A percentile compares a stretch with the other conserved stretches of the same genome.
Conservation (phyloP, 2,329 filamentous ascomycete genomes). For the Ilyonectria mors-panacis region DNA sequence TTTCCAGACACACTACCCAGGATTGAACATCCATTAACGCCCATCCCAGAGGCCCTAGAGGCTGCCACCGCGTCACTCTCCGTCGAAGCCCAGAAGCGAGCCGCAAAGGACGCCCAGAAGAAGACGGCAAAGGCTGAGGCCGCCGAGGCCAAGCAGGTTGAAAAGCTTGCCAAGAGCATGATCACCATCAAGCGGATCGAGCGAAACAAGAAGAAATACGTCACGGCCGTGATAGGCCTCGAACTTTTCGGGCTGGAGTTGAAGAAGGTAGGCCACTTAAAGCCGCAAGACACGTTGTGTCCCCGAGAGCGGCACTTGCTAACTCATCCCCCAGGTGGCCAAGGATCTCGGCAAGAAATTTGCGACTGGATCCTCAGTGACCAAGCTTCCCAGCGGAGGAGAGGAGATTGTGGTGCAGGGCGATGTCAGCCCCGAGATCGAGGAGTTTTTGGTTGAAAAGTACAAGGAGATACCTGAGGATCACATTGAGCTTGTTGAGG, state of each 20-base stretch:
- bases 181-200: constrained; percentile 97
- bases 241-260: constrained; percentile 93
- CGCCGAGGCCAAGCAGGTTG: constrained; percentile 85
- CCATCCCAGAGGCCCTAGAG: constrained; percentile 78
- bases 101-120: constrained; percentile 95
- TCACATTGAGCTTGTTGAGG: constrained; percentile 94
- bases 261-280: constrained; percentile 76
- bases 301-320: constrained; percentile 24
- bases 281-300: neutral
- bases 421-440: constrained; percentile 94
- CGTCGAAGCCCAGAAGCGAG: constrained; percentile 92
- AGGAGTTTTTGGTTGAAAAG: constrained; percentile 90
- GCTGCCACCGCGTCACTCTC: constrained; percentile 89
- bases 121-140: constrained; percentile 96
- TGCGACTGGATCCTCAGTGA: constrained; percentile 92
- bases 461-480: constrained; percentile 94
- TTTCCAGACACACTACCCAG: constrained; percentile 1
- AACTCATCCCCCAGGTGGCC: constrained; percentile 66
- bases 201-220: constrained; percentile 97
- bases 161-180: constrained; percentile 85
- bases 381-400: constrained; percentile 85
- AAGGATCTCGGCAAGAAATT: constrained; percentile 99
- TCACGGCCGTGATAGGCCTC: constrained; percentile 91
- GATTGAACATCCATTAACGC: constrained; percentile 25
- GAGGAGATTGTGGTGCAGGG: constrained; percentile 99